These are phyloP conservation scores for Petunia hybrid DNA, from an alignment of 305 asterid species.

Conservation along the genomic window DNA sequence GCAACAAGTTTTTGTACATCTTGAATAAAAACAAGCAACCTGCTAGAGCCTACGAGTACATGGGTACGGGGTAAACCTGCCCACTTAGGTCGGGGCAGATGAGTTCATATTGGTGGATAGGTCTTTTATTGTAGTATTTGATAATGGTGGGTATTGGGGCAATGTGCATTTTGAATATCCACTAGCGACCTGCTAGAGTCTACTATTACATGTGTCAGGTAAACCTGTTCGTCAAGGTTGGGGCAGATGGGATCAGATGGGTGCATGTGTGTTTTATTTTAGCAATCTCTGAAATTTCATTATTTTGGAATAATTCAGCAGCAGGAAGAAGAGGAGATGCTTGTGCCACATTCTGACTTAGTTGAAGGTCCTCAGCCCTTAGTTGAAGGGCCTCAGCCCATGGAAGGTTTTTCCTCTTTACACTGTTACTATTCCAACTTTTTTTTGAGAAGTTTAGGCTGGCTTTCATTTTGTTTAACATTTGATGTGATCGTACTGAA, in stretches of 20 bases:
- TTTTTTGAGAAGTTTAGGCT: neutral
- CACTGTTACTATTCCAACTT: neutral
- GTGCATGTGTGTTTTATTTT: neutral
- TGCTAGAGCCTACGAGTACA: neutral
- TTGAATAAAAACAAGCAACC: neutral
- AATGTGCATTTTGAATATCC: no score
- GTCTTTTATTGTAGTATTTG: no score
- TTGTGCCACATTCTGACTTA: conserved; percentile 80
- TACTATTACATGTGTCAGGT: conserved; percentile 1
- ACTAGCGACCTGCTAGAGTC: neutral
- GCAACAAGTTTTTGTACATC: neutral
- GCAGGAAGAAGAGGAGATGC: conserved; percentile 76
- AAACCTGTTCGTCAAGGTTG: neutral
- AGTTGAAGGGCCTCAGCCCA: conserved; percentile 91
- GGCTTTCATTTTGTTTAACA: conserved; percentile 15
- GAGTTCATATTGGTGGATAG: no score
- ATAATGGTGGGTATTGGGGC: no score
- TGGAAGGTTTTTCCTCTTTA: conserved; percentile 70
- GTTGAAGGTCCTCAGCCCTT: conserved; percentile 93
- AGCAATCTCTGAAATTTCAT: neutral
- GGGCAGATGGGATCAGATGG: neutral
- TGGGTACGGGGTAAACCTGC: neutral
- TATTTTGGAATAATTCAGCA: conserved; percentile 37
- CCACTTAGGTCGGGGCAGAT: no score
- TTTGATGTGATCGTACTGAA: conserved; percentile 15